Evolutionary conservation across 768 basidiomycete genomes (phyloP), one percentile per base, ranked within the genome.

Genomic region (Tricholoma terreum): DNA sequence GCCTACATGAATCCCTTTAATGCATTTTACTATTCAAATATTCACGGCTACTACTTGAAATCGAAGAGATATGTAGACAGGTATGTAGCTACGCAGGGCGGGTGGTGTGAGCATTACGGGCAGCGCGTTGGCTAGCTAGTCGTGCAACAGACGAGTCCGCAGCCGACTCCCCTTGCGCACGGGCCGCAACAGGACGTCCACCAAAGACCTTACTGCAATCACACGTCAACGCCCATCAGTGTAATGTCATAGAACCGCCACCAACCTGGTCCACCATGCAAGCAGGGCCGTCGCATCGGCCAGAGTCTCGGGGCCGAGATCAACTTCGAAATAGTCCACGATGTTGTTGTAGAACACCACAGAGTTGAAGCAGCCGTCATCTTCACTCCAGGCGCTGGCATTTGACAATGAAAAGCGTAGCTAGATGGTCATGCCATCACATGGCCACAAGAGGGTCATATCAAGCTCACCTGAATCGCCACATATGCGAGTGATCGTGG

Each of bases 401-500:
- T 54, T 56, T 0, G 63, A 64, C 12, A 64, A 50, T 8, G 63
- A 58, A 11, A 64, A 52, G 36, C 56, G 56, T n/a, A 57, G 42
- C 63, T 64, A 21, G n/a, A 11, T 38, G 7, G 21, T 15, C 27
- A 22, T 12, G 11, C 33, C 9, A 14, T 53, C 15, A n/a, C 10
- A 43, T 34, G 24, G 17, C 12, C 17, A 33, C 17, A 42, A 33
- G 51, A 33, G 8, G 36, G 27, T 15, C 31, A 54, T 21, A 40
- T 30, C 10, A 7, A 64, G 24, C 52, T 9, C 38, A 67, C 69
- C 52, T 69, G 65, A 4, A 67, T 64, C n/a, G 61, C 61, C 3
- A 59, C 58, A 46, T 69, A 69, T 12, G 68, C 63, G 24, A 69
- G 62, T 1, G 49, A 59, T n/a, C 63, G 53, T 5, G 67, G 67